These are phyloP conservation scores for Melastoma malabathricum DNA, from an alignment of 345 rosid genomes.

Conservation along the genomic window DNA sequence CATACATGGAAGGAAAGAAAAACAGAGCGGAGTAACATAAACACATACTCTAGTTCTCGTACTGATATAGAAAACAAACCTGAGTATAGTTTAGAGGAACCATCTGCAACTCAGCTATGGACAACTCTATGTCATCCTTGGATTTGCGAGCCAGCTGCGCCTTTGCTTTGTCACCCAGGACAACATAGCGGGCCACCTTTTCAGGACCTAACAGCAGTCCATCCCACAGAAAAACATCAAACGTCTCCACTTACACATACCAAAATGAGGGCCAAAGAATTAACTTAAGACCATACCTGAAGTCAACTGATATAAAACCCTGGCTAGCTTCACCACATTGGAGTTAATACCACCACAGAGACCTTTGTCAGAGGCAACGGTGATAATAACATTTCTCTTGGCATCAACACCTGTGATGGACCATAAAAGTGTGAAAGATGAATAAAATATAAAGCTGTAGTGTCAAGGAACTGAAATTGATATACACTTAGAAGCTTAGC, in stretches of 20 bases:
- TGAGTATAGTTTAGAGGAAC: slow-evolving; percentile 89
- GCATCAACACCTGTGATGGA: slow-evolving; percentile 58
- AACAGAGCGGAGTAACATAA: too few species aligned
- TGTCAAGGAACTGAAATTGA: too few species aligned
- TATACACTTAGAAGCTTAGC: too few species aligned
- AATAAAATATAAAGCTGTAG: background rate
- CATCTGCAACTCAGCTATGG: slow-evolving; percentile 67
- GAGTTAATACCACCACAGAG: slow-evolving; percentile 99
- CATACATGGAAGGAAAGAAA: too few species aligned
- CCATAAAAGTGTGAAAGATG: slow-evolving; percentile 2
- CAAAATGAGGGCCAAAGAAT: background rate
- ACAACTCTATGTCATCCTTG: slow-evolving; percentile 46
- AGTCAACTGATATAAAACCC: slow-evolving; percentile 45
- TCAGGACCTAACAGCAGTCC: slow-evolving; percentile 56
- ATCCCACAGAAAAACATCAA: background rate
- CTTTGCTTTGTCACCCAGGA: slow-evolving; percentile 88
- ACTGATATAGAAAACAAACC: slow-evolving; percentile 21
- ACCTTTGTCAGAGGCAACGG: slow-evolving; percentile 94
- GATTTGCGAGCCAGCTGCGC: slow-evolving; percentile 81
- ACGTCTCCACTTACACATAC: background rate
- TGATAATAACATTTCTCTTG: slow-evolving; percentile 87
- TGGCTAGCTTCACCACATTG: slow-evolving; percentile 76
- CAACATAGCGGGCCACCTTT: slow-evolving; percentile 63
- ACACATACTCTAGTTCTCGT: too few species aligned
- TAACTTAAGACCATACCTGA: slow-evolving; percentile 38